A percentile compares a stretch with the other conserved stretches of the same genome.
Conservation (phyloP, 176 grass and related monocot species). For the Cocos nucifera region DNA sequence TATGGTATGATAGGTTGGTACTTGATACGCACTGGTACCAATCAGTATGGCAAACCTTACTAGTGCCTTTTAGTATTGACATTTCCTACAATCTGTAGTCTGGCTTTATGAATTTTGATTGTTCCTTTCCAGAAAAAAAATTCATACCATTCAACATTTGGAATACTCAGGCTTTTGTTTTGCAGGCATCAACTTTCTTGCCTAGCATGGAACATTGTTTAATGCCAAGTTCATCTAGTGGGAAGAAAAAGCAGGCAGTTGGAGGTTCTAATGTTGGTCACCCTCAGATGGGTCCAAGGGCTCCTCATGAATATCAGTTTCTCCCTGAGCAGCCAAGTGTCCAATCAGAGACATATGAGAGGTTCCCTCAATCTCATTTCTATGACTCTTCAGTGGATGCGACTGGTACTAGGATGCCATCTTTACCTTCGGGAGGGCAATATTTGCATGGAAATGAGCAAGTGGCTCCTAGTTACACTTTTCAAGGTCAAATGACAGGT, state of each 20-base stretch:
- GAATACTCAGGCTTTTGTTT: neutral
- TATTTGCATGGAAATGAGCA: conserved; percentile 49
- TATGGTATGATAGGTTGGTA: too few species aligned
- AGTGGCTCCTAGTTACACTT: conserved; percentile 39
- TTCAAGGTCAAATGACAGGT: conserved; percentile 56
- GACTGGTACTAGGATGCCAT: conserved; percentile 27
- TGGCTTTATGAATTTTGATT: too few species aligned
- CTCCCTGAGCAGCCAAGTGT: conserved; percentile 63
- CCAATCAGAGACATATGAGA: conserved; percentile 43
- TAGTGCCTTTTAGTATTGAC: too few species aligned
- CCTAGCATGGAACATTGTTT: conserved; percentile 42
- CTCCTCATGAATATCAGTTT: conserved; percentile 78
- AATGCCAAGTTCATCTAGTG: conserved; percentile 36
- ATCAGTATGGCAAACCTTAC: too few species aligned
- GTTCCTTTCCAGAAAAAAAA: too few species aligned
- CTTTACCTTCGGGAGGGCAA: conserved; percentile 35
- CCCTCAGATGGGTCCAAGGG: conserved; percentile 42
- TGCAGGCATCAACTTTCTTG: conserved; percentile 62
- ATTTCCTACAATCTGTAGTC: too few species aligned
- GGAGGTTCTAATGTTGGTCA: conserved; percentile 36
- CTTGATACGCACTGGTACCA: too few species aligned
- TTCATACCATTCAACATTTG: too few species aligned
- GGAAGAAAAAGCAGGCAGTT: conserved; percentile 43
- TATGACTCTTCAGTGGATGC: conserved; percentile 56
- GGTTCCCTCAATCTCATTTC: conserved; percentile 30